Percentiles rank a stretch among this genome's conserved stretches.
phyloP scores from a whole-genome alignment of 805 yeast species.

The Ogataea salicorniae region DNA sequence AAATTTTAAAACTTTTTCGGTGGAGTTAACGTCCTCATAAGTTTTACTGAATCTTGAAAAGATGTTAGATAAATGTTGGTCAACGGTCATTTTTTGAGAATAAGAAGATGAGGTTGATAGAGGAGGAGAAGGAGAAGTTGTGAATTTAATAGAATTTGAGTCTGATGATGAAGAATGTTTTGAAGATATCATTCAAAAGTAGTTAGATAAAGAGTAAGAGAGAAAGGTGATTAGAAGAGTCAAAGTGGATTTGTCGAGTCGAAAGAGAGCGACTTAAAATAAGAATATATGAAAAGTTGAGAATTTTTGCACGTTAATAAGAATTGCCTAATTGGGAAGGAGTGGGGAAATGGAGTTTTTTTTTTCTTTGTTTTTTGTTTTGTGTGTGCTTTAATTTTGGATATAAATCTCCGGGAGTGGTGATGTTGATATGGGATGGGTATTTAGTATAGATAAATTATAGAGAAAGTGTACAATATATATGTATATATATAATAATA shows the following conservation, averaged over 20 bases:
- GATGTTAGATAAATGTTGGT: conserved; percentile 28
- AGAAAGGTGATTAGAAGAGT: background rate
- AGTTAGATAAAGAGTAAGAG: background rate
- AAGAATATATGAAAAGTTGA: background rate
- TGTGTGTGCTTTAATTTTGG: no score
- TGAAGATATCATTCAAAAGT: no score
- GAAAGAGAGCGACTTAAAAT: background rate
- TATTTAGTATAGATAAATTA: no score
- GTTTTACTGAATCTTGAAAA: conserved; percentile 38
- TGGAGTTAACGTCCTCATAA: conserved; percentile 27
- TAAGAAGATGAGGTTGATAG: conserved; percentile 2
- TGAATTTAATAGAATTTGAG: background rate
- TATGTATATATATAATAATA: background rate
- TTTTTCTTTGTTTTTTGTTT: no score
- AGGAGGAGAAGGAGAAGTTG: background rate
- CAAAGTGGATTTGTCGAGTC: background rate
- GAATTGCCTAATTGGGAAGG: no score
- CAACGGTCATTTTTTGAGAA: conserved; percentile 7
- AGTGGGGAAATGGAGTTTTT: no score
- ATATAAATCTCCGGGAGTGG: no score
- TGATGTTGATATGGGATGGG: no score
- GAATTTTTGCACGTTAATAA: no score
- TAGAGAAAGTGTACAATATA: background rate
- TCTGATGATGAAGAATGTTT: no score
- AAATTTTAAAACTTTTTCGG: conserved; percentile 30